These are phyloP conservation scores for Camelina neglecta DNA, from an alignment of 345 rosid genomes.

Conservation along the genomic window DNA sequence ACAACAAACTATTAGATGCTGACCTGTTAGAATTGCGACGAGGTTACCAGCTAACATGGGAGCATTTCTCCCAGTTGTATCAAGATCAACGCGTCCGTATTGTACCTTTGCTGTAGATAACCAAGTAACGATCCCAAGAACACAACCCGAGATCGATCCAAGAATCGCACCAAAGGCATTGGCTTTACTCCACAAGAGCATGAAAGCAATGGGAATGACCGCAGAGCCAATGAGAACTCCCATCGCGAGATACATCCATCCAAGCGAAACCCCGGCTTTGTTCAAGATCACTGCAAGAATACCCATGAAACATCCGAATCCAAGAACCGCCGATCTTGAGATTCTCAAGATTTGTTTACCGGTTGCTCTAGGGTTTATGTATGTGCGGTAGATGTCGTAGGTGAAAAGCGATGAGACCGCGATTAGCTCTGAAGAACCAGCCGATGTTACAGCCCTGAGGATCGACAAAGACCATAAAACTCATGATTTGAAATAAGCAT, in stretches of 20 bases:
- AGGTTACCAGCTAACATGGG: slow-evolving; percentile 92
- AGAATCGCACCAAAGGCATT: slow-evolving; percentile 80
- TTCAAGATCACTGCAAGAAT: slow-evolving; percentile 81
- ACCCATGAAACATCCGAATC: slow-evolving; percentile 97
- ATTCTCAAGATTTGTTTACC: slow-evolving; percentile 75
- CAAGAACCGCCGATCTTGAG: slow-evolving; percentile 72
- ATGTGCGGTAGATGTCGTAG: slow-evolving; percentile 84
- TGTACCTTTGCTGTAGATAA: slow-evolving; percentile 62
- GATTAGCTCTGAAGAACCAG: slow-evolving; percentile 87
- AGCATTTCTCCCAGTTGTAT: slow-evolving; percentile 79
- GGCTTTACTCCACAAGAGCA: slow-evolving; percentile 95
- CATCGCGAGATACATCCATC: slow-evolving; percentile 97
- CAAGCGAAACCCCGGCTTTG: slow-evolving; percentile 87
- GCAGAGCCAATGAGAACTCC: slow-evolving; percentile 95
- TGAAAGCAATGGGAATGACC: slow-evolving; percentile 82
- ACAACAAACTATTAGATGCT: not conserved
- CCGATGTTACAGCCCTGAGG: slow-evolving; percentile 96
- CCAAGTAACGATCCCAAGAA: slow-evolving; percentile 79
- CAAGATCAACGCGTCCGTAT: slow-evolving; percentile 72
- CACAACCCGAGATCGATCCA: slow-evolving; percentile 71
- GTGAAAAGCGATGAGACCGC: slow-evolving; percentile 94
- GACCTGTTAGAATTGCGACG: slow-evolving; percentile 65
- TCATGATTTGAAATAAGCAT: not conserved
- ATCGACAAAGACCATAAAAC: slow-evolving; percentile 7
- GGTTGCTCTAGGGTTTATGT: slow-evolving; percentile 78